Base-by-base conservation (phyloP, 1,284 basidiomycete genomes). In the Ganoderma lucidum region DNA sequence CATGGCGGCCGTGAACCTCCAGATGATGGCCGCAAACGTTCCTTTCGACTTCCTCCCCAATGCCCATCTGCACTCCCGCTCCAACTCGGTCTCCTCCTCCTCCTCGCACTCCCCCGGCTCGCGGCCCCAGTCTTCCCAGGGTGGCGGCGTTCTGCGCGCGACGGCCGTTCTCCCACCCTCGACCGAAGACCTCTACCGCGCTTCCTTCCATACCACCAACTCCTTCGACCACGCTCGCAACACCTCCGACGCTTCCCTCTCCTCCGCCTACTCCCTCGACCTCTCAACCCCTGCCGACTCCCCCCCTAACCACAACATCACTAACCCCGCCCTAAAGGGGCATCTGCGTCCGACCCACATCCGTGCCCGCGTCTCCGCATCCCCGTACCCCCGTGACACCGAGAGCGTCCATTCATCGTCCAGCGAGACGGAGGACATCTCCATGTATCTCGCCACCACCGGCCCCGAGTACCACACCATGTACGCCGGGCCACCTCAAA, bases 341-440 rank as follows among this genome's bases (percentile, higher is more conserved):
- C 90, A 91, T 75, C 85, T 91, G 74, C 90, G 91, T 75, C 87
- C 89, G 53, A 86, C 87, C 70, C 93, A 94, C 80, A 90, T 90
- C 78, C 88, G 93, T 71, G 91, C 92, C 69, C 88, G 92, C 74
- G 90, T 87, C 66, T 90, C 90, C 65, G 90, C 91, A 53, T 93
- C 92, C 66, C 93, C 93, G 51, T 95, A 95, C 80, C 91, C 93
- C 67, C 88, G 93, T 70, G 93, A 94, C 78, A 89, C 90, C 30
- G 92, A 94, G 83, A 91, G 90, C 78, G 92, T 94, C 70, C 93
- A 94, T 77, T 94, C 93, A 15, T 94, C 93, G 48, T 93, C 92
- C 61, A 91, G 89, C 81, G 93, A 95, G 82, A 91, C 93, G 28
- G 93, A 95, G 76, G 93, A 94, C 80, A 87, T 94, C 72, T 85